A percentile compares a stretch with the other conserved stretches of the same genome.
Conservation (phyloP, 208 protist species). For the Giardia muris region DNA sequence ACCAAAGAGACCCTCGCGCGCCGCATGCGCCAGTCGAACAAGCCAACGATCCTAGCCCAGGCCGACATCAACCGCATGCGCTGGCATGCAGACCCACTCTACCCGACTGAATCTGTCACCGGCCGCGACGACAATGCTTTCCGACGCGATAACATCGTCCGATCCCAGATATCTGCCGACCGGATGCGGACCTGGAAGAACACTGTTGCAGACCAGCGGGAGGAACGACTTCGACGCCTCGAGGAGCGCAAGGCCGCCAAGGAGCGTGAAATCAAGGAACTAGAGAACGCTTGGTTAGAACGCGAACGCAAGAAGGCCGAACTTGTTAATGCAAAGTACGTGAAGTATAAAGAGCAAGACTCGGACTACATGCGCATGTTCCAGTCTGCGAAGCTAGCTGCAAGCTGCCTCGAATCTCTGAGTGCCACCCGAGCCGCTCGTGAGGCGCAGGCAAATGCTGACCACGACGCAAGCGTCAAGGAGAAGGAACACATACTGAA, state of each 20-base stretch:
- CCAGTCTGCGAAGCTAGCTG: background rate
- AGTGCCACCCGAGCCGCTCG: background rate
- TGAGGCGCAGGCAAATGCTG: background rate
- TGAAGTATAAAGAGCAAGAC: background rate
- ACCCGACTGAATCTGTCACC: background rate
- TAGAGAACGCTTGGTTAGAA: background rate
- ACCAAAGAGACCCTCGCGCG: background rate
- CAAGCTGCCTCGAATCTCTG: background rate
- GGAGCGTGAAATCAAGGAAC: background rate
- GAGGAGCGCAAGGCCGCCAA: background rate
- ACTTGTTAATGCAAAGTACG: background rate
- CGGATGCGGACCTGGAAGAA: background rate
- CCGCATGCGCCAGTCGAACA: background rate
- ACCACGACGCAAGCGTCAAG: background rate
- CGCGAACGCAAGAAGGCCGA: background rate
- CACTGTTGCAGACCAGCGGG: background rate
- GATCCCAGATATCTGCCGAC: background rate
- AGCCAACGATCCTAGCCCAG: background rate
- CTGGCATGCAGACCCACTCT: background rate
- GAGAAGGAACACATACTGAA: background rate
- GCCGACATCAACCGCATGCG: background rate
- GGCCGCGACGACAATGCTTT: background rate
- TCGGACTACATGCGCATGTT: background rate
- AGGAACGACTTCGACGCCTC: background rate
- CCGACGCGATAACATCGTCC: background rate